phyloP scores from a whole-genome alignment of 2,329 filamentous ascomycete species.

The Fusarium denticulatum region DNA sequence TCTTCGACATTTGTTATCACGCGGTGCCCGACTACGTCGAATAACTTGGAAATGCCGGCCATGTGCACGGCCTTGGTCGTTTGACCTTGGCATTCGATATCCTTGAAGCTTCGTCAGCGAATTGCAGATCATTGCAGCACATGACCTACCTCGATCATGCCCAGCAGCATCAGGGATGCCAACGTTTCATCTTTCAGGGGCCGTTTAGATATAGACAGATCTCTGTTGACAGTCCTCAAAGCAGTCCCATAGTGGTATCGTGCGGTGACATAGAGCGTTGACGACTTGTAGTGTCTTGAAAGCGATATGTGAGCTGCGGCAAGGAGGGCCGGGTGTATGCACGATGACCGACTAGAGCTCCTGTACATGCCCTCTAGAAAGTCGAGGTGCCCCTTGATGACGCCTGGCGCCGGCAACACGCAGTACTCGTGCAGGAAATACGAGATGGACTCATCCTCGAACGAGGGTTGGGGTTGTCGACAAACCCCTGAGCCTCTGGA shows the following conservation, averaged over 20 bases:
- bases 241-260: conserved; percentile 21
- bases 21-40: conserved; percentile 21
- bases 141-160: conserved; percentile 26
- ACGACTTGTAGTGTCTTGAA: conserved; percentile 30
- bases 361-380: conserved; percentile 23
- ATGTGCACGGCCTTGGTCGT: conserved; percentile 27
- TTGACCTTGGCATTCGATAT: conserved; percentile 30
- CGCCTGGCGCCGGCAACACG: conserved; percentile 8
- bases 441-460: conserved; percentile 24
- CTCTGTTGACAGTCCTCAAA: conserved; percentile 21
- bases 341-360: conserved; percentile 9
- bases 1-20: conserved; percentile 1
- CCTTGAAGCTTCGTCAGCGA: conserved; percentile 10
- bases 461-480: conserved; percentile 30
- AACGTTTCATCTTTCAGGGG: conserved; percentile 24
- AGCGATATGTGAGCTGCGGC: conserved; percentile 25
- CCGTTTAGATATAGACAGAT: conserved; percentile 13
- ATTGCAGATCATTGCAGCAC: background rate
- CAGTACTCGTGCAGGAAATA: conserved; percentile 27
- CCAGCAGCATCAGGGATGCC: conserved; percentile 25
- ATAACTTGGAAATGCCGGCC: conserved; percentile 25
- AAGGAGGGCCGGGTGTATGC: conserved; percentile 23
- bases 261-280: conserved; percentile 24
- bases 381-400: conserved; percentile 20
- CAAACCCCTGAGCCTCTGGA: background rate